A percentile compares a stretch with the other conserved stretches of the same genome.
These are phyloP conservation scores for Phytopythium vexans DNA, from an alignment of 352 stramenopile genomes.

Conservation along the genomic window DNA sequence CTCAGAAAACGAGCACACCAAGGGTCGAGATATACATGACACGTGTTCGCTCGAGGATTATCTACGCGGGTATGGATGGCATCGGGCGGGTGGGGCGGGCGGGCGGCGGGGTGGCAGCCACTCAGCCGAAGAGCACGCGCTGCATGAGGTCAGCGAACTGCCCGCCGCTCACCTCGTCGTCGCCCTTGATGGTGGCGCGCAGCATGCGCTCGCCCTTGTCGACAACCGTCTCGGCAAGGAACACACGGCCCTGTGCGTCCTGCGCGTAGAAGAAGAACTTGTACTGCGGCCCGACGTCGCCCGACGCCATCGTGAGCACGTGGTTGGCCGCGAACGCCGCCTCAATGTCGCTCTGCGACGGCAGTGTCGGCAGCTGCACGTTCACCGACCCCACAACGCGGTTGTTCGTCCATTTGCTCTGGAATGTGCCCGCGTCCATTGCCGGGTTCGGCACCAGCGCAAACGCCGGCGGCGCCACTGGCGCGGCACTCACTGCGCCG, in stretches of 20 bases:
- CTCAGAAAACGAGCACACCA: too few species aligned
- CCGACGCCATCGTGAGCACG: slow-evolving; percentile 80
- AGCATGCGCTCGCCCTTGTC: slow-evolving; percentile 65
- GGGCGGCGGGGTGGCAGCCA: not conserved
- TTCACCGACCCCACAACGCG: slow-evolving; percentile 61
- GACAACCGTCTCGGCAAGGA: slow-evolving; percentile 69
- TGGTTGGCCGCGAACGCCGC: slow-evolving; percentile 45
- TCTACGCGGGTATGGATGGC: too few species aligned
- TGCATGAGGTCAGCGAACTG: slow-evolving; percentile 68
- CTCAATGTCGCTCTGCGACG: slow-evolving; percentile 63
- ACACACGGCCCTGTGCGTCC: slow-evolving; percentile 54
- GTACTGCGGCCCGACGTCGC: slow-evolving; percentile 75
- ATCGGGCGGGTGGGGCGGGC: not conserved
- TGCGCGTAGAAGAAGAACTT: slow-evolving; percentile 88
- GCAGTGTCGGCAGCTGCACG: slow-evolving; percentile 56
- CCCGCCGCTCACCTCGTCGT: slow-evolving; percentile 50
- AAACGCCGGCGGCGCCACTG: slow-evolving; percentile 27
- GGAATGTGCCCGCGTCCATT: slow-evolving; percentile 76
- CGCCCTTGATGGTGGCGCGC: slow-evolving; percentile 70
- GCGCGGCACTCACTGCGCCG: slow-evolving; percentile 6
- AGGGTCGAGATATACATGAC: too few species aligned
- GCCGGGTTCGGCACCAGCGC: slow-evolving; percentile 53
- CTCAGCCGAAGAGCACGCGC: slow-evolving; percentile 56
- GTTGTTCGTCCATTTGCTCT: slow-evolving; percentile 66
- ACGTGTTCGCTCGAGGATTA: too few species aligned